Conservation (phyloP, 1,284 basidiomycete species). For the Malassezia restricta region DNA sequence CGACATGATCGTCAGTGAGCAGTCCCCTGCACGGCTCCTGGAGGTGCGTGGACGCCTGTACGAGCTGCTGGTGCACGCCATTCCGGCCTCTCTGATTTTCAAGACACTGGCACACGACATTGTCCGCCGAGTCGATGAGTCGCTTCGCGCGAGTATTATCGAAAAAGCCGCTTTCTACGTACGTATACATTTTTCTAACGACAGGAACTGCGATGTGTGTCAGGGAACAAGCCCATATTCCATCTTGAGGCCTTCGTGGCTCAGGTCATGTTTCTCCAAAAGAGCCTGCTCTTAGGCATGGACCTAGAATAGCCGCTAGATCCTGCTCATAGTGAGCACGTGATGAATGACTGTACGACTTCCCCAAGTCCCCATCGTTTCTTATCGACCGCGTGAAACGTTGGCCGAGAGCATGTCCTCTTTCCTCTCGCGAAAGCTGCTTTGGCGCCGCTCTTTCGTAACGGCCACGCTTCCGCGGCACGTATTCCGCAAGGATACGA, state of each 20-base stretch:
- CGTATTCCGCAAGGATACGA: constrained; percentile 19
- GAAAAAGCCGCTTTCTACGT: constrained; percentile 74
- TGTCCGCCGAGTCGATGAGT: constrained; percentile 67
- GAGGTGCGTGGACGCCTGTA: constrained; percentile 86
- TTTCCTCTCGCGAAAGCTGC: too few relatives aligned
- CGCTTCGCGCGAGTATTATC: constrained; percentile 28
- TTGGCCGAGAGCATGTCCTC: too few relatives aligned
- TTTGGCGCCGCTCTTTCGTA: not conserved
- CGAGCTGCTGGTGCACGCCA: constrained; percentile 90
- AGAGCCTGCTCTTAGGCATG: constrained; percentile 33
- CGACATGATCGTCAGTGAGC: constrained; percentile 83
- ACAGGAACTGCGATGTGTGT: constrained; percentile 50
- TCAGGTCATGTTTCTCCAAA: constrained; percentile 42
- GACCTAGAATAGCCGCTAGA: constrained; percentile 1
- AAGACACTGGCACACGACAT: constrained; percentile 58
- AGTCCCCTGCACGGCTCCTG: constrained; percentile 79
- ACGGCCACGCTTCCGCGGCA: not conserved
- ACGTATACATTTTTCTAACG: constrained; percentile 38
- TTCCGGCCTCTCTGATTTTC: constrained; percentile 62
- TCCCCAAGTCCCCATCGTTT: too few relatives aligned
- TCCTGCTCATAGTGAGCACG: not conserved
- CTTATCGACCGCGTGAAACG: too few relatives aligned
- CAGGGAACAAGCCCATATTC: constrained; percentile 40
- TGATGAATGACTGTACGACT: not conserved
- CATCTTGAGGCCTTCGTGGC: constrained; percentile 45